These are phyloP conservation scores for Sicyos baderoa DNA, from an alignment of 306 rosid species.

Conservation along the genomic window DNA sequence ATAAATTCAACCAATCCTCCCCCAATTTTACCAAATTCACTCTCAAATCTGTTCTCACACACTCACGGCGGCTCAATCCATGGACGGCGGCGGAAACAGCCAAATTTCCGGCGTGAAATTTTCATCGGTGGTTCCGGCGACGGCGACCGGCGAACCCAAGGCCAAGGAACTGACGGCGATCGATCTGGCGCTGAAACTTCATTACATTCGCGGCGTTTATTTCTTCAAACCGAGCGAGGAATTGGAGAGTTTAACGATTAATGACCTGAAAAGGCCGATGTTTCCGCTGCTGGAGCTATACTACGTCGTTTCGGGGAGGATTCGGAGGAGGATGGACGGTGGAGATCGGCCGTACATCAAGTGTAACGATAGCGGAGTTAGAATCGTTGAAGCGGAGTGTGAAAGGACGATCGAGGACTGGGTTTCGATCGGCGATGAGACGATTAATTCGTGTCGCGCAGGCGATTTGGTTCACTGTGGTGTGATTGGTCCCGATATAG, in stretches of 20 bases:
- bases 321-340: slow-evolving; percentile 36
- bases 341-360: slow-evolving; percentile 43
- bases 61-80: background rate
- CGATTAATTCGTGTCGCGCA: background rate
- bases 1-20: background rate
- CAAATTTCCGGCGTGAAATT: slow-evolving; percentile 21
- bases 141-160: slow-evolving; percentile 24
- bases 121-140: slow-evolving; percentile 73
- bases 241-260: slow-evolving; percentile 31
- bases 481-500: slow-evolving; percentile 67
- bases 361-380: slow-evolving; percentile 73
- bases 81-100: background rate
- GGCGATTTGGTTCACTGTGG: slow-evolving; percentile 35
- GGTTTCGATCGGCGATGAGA: slow-evolving; percentile 27
- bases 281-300: slow-evolving; percentile 39
- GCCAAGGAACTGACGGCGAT: slow-evolving; percentile 34
- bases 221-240: slow-evolving; percentile 41
- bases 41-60: too few relatives aligned
- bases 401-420: slow-evolving; percentile 39
- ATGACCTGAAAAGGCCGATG: slow-evolving; percentile 54
- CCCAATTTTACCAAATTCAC: background rate
- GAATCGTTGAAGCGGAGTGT: slow-evolving; percentile 48
- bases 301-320: slow-evolving; percentile 46
- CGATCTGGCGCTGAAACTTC: slow-evolving; percentile 65
- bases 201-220: slow-evolving; percentile 51